Percentiles rank a stretch among this genome's conserved stretches.
These are phyloP conservation scores for Magnolia sinica DNA, from an alignment of 164 flowering plant species.

Conservation along the genomic window DNA sequence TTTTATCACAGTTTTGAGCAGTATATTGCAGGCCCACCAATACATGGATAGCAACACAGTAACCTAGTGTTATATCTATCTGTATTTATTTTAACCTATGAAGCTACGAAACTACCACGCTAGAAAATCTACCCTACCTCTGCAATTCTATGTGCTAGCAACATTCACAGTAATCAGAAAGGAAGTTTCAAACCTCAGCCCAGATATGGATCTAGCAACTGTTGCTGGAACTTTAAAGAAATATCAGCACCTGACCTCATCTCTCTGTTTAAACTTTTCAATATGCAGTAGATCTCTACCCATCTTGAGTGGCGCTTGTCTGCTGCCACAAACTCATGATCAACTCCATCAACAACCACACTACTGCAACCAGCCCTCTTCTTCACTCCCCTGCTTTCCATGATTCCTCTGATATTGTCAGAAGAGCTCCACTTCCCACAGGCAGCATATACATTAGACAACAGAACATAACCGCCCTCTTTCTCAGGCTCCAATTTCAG, in stretches of 20 bases:
- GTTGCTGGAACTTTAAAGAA: slow-evolving; percentile 1
- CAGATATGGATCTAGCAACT: neutral
- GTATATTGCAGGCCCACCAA: too few species aligned
- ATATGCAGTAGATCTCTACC: slow-evolving; percentile 25
- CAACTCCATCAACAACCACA: slow-evolving; percentile 33
- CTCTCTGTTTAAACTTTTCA: slow-evolving; percentile 26
- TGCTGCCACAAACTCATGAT: slow-evolving; percentile 38
- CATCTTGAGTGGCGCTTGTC: slow-evolving; percentile 39
- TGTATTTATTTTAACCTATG: too few species aligned
- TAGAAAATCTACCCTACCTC: too few species aligned
- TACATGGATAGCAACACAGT: too few species aligned
- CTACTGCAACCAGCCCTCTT: slow-evolving; percentile 56
- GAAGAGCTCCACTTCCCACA: slow-evolving; percentile 40
- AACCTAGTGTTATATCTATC: too few species aligned
- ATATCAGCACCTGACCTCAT: slow-evolving; percentile 23
- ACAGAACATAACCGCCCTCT: slow-evolving; percentile 45
- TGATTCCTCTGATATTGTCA: slow-evolving; percentile 35
- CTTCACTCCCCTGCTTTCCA: slow-evolving; percentile 47
- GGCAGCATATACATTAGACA: slow-evolving; percentile 48
- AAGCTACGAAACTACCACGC: too few species aligned
- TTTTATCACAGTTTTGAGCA: too few species aligned
- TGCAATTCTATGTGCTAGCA: neutral
- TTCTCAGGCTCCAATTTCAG: slow-evolving; percentile 48
- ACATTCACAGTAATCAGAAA: neutral
- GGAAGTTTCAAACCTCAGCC: slow-evolving; percentile 10